Base-by-base conservation (phyloP, 2,329 filamentous ascomycete genomes). In the Berkeleyomyces basicola region DNA sequence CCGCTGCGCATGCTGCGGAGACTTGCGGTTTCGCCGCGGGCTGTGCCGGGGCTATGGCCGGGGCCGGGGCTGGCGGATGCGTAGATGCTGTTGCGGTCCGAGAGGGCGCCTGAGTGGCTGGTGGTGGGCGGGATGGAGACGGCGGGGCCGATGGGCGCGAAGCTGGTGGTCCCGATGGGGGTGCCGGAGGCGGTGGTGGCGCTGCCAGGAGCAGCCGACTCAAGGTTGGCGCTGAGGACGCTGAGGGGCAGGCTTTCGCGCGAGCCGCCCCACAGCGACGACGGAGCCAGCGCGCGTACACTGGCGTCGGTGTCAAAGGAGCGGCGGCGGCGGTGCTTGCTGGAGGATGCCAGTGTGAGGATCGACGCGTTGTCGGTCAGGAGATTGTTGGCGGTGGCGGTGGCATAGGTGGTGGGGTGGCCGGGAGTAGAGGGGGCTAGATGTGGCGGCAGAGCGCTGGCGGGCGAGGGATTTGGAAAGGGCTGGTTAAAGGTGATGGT, bases 291-390 rank as follows among this genome's bases (percentile, higher is more conserved):
- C 2, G 89, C 89, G 51, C 89, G 86, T 46, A 93, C 87, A 0
- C 87, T 92, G 4, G 89, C 89, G 70, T 93, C 87, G 0, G 89
- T 93, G 71, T 93, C 89, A 73, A 92, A 84, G 39, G 87, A 91
- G 65, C 88, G 82, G 58, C 88, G 82, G 43, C 89, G 84, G 37
- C 85, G 81, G 44, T 86, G 82, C 74, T 92, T 90, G 67, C 86
- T 89, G 0, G 87, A 91, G 3, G 88, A 92, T 2, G 89, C 89
- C 11, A 95, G 78, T 0, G 89, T 95, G 65, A 95, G 75, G 67
- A 95, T 91, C 36, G 88, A 92, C 31, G 89, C 89, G 70, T 95
- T 89, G 71, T 95, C 89, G 1, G 87, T 90, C 42, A 92, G 76
- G 4, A 92, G 79, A 68, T 88, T 89, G 73, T 91, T 90, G 61